phyloP scores from a whole-genome alignment of 176 grass and related monocot genomes.

The Hsuehochloa calcarea region DNA sequence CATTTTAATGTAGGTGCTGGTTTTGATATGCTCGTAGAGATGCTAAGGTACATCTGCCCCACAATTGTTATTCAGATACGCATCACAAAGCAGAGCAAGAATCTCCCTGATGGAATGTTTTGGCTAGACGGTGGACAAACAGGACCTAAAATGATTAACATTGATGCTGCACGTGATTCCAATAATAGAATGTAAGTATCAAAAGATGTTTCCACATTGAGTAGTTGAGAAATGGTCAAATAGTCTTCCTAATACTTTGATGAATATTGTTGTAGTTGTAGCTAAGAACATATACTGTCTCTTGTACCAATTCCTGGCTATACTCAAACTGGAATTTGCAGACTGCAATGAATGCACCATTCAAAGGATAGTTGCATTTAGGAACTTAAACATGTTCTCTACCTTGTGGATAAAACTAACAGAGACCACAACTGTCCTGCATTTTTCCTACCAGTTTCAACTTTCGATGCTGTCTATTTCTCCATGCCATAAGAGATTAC shows the following conservation, averaged over 20 bases:
- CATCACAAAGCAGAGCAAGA: conserved; percentile 60
- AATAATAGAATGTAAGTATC: conserved; percentile 63
- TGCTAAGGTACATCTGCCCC: conserved; percentile 81
- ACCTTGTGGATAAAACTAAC: not conserved
- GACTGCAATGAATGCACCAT: not conserved
- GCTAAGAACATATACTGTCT: not conserved
- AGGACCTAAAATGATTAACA: conserved; percentile 45
- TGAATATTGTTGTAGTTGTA: not conserved
- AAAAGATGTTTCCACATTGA: not conserved
- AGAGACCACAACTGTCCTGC: not conserved
- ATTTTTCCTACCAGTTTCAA: not conserved
- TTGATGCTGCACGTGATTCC: conserved; percentile 54
- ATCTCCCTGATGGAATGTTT: conserved; percentile 86
- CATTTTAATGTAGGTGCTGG: conserved; percentile 67
- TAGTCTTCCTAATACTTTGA: not conserved
- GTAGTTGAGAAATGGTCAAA: not conserved
- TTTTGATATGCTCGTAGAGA: conserved; percentile 92
- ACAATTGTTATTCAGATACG: conserved; percentile 72
- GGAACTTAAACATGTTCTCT: not conserved
- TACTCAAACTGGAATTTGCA: not conserved
- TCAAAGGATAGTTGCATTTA: not conserved
- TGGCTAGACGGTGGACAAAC: conserved; percentile 54
- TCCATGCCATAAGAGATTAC: not conserved
- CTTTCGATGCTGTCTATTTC: not conserved
- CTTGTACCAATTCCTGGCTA: not conserved